Percentiles rank a stretch among this genome's conserved stretches.
These are phyloP conservation scores for Thinopyrum elongatum DNA, from an alignment of 176 grass and related monocot genomes.

Conservation along the genomic window DNA sequence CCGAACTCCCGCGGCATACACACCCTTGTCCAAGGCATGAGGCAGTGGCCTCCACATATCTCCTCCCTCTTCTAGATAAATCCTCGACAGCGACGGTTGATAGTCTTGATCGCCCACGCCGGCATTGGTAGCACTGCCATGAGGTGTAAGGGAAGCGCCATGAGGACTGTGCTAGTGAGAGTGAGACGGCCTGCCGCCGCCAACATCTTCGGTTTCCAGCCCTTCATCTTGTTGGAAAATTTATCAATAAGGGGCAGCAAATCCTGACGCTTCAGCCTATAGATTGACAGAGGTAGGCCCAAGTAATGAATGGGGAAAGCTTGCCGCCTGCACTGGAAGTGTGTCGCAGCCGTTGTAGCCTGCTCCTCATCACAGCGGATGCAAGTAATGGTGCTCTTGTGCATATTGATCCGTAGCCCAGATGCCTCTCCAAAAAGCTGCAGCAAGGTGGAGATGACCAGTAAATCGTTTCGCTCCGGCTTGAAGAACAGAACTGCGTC, in stretches of 20 bases:
- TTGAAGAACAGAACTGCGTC: too few relatives aligned
- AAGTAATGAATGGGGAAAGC: not conserved
- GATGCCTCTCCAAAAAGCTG: not conserved
- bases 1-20: not conserved
- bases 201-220: not conserved
- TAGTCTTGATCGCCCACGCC: not conserved
- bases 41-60: not conserved
- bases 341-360: rapidly evolving
- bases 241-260: not conserved
- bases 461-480: too few relatives aligned
- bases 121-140: not conserved
- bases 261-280: rapidly evolving
- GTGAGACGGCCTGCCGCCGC: not conserved
- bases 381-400: not conserved
- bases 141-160: not conserved
- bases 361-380: not conserved
- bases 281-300: not conserved
- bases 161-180: not conserved
- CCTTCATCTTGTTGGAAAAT: not conserved
- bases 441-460: not conserved
- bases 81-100: rapidly evolving
- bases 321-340: not conserved
- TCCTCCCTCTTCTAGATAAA: not conserved
- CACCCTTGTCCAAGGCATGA: not conserved
- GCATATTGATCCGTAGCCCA: not conserved